Evolutionary conservation across 495 filamentous ascomycete genomes (phyloP).

Genomic region (Penicillium herquei): DNA sequence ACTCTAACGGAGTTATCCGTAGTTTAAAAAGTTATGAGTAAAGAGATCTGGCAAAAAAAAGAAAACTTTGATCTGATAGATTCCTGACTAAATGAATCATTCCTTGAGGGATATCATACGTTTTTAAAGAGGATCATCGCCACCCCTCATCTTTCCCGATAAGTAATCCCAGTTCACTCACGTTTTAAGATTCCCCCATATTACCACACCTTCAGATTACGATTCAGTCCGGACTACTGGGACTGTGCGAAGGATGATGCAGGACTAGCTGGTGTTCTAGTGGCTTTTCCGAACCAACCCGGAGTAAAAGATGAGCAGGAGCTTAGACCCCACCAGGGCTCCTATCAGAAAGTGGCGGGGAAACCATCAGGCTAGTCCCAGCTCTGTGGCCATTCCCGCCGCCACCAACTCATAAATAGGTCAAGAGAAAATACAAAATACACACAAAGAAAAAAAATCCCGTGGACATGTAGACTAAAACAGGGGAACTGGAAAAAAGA

Average conservation of each 20-base stretch:
- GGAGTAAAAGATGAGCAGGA: constrained; percentile 6
- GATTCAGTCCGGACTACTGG: constrained; percentile 13
- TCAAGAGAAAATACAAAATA: background rate
- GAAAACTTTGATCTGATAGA: too few species aligned
- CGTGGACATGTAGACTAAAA: background rate
- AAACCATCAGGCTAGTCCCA: constrained; percentile 11
- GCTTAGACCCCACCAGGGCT: constrained; percentile 21
- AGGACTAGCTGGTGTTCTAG: constrained; percentile 4
- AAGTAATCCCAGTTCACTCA: constrained; percentile 5
- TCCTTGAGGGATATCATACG: background rate
- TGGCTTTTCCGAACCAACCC: constrained; percentile 11
- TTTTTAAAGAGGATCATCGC: background rate
- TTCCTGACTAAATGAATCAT: too few species aligned
- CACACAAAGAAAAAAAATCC: constrained; percentile 1
- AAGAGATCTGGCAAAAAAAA: too few species aligned
- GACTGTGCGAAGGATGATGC: constrained; percentile 13
- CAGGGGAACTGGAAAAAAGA: background rate
- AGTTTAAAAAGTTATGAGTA: too few species aligned
- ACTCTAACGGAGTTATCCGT: too few species aligned
- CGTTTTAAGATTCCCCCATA: background rate
- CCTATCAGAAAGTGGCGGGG: constrained; percentile 21
- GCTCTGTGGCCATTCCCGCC: constrained; percentile 4
- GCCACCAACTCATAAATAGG: constrained; percentile 11
- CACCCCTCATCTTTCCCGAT: constrained; percentile 7
- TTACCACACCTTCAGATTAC: constrained; percentile 11